A percentile compares a stretch with the other conserved stretches of the same genome.
Conservation (phyloP, 1,284 basidiomycete genomes). For the Cutaneotrichosporon curvatum region DNA sequence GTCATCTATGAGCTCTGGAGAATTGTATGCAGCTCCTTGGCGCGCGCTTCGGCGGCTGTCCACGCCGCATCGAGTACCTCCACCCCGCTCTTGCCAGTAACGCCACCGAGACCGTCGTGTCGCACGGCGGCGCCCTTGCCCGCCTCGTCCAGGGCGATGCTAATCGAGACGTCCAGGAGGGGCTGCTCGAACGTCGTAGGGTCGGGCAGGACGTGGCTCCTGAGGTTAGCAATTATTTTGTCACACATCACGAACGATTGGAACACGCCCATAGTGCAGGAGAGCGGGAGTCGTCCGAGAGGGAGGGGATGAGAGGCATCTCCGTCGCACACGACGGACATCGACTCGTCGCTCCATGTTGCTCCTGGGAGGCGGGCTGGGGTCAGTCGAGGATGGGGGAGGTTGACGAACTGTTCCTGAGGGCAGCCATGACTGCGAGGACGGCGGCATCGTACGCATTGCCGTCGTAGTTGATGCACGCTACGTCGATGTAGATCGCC, state of each 20-base stretch:
- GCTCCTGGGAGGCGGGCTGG: conserved; percentile 65
- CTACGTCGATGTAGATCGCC: conserved; percentile 87
- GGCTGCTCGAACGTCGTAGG: conserved; percentile 86
- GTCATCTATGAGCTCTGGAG: conserved; percentile 2
- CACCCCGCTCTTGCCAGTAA: conserved; percentile 40
- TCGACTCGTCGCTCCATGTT: conserved; percentile 61
- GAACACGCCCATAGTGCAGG: conserved; percentile 74
- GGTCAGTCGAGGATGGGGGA: background rate
- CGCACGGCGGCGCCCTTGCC: conserved; percentile 49
- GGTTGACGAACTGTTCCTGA: conserved; percentile 64
- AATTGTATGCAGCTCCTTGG: conserved; percentile 22
- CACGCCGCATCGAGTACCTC: conserved; percentile 35
- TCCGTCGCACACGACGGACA: conserved; percentile 61
- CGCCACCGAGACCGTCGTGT: conserved; percentile 58
- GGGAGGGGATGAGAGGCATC: conserved; percentile 49
- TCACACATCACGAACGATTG: conserved; percentile 54
- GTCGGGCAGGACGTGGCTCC: conserved; percentile 65
- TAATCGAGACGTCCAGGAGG: conserved; percentile 63
- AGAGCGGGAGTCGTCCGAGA: conserved; percentile 52
- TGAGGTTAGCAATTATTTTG: conserved; percentile 9
- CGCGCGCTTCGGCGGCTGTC: conserved; percentile 30
- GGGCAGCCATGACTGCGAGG: conserved; percentile 76
- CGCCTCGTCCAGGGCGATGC: conserved; percentile 57
- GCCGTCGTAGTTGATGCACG: conserved; percentile 94
- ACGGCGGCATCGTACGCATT: conserved; percentile 88